Percentiles rank a stretch among this genome's conserved stretches.
phyloP scores from a whole-genome alignment of 176 grass and related monocot genomes.

The Avena sativa region DNA sequence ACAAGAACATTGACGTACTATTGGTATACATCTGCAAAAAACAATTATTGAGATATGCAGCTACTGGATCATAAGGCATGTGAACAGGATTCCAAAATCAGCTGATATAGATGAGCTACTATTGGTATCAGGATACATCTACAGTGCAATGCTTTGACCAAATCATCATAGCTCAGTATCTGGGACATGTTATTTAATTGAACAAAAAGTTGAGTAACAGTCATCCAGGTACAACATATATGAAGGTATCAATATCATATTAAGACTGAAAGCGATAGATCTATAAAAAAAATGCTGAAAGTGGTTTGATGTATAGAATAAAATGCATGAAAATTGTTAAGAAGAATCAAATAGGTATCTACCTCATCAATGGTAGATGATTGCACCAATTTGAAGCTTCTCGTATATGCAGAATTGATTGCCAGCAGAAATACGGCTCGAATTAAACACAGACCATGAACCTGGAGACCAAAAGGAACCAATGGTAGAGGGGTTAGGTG shows the following conservation, averaged over 20 bases:
- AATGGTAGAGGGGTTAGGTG: too few species aligned
- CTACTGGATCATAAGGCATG: not conserved
- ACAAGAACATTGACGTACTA: constrained; percentile 47
- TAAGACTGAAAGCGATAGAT: too few species aligned
- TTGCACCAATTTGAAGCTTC: too few species aligned
- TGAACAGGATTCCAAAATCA: not conserved
- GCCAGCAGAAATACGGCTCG: too few species aligned
- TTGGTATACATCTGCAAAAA: not conserved
- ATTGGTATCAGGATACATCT: too few species aligned
- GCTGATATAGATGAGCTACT: too few species aligned
- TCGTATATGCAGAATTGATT: too few species aligned
- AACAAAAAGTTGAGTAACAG: not conserved
- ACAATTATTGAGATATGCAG: not conserved
- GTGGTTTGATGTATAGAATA: not conserved
- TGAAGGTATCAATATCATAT: too few species aligned
- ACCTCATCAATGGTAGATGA: too few species aligned
- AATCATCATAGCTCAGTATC: not conserved
- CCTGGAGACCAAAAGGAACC: too few species aligned
- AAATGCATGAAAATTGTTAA: not conserved
- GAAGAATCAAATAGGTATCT: not conserved
- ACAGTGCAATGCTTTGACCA: not conserved
- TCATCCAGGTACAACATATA: not conserved
- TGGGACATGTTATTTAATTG: not conserved
- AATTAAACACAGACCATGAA: too few species aligned
- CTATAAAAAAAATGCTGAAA: not conserved